Evolutionary conservation across 257 asterid genomes (phyloP).

Genomic region (Galeopsis tetrahit): DNA sequence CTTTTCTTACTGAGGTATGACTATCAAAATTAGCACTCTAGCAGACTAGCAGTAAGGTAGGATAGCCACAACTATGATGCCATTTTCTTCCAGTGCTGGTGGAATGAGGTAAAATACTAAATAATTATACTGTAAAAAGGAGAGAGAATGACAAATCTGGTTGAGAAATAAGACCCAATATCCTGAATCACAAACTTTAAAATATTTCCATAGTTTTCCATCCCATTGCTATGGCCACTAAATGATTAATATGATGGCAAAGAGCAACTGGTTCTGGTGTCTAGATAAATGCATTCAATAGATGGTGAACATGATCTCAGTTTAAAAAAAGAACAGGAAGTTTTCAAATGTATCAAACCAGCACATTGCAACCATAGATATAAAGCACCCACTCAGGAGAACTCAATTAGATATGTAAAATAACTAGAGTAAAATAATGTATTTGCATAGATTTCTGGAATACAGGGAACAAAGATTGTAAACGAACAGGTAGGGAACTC

Average conservation of each 20-base stretch:
- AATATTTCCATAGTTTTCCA: background rate
- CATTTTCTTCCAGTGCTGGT: background rate
- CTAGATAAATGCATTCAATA: background rate
- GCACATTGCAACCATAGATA: background rate
- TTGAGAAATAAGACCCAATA: background rate
- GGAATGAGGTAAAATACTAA: background rate
- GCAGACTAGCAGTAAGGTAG: background rate
- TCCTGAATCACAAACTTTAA: constrained; percentile 13
- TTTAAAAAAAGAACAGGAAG: background rate
- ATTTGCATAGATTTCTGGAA: background rate
- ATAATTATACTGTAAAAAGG: background rate
- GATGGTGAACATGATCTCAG: background rate
- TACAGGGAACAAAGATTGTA: background rate
- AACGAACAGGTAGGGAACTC: constrained; percentile 11
- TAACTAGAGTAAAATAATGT: background rate
- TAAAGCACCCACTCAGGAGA: constrained; percentile 10
- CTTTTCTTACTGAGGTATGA: background rate
- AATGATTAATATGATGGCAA: background rate
- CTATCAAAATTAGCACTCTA: background rate
- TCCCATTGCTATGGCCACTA: background rate
- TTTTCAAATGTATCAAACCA: constrained; percentile 1
- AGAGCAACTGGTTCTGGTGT: background rate
- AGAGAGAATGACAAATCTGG: constrained; percentile 3
- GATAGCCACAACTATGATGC: constrained; percentile 13
- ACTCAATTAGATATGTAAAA: background rate